Evolutionary conservation across 768 basidiomycete species (phyloP).

Genomic region (Dioszegia hungarica): DNA sequence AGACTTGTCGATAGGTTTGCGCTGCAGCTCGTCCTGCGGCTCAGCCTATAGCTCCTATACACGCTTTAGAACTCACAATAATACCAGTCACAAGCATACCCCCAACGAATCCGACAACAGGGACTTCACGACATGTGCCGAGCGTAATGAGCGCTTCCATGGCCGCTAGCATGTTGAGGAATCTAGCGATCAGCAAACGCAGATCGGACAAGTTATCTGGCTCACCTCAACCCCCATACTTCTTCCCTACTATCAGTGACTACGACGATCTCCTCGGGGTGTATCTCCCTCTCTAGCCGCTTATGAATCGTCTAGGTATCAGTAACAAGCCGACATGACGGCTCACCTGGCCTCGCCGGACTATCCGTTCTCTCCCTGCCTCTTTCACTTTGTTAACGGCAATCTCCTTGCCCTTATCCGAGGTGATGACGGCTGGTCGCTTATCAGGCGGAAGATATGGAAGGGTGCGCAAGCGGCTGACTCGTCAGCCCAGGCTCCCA

Average conservation of each 20-base stretch:
- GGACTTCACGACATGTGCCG: constrained; percentile 67
- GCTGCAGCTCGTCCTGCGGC: constrained; percentile 46
- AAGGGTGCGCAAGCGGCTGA: constrained; percentile 44
- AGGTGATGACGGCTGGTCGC: constrained; percentile 42
- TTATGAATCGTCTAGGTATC: constrained; percentile 69
- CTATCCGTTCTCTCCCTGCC: constrained; percentile 44
- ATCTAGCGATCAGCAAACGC: constrained; percentile 49
- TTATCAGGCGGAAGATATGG: constrained; percentile 38
- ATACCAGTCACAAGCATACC: constrained; percentile 65
- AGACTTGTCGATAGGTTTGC: constrained; percentile 28
- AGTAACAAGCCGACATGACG: background rate
- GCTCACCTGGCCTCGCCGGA: constrained; percentile 45
- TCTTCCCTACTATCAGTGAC: constrained; percentile 60
- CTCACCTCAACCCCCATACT: constrained; percentile 68
- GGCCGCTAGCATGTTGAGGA: constrained; percentile 67
- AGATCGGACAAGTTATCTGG: too few species aligned
- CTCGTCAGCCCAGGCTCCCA: background rate
- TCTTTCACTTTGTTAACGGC: constrained; percentile 43
- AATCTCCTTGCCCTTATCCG: constrained; percentile 43
- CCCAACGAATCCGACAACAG: constrained; percentile 71
- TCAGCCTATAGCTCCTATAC: too few species aligned
- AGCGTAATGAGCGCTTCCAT: constrained; percentile 55
- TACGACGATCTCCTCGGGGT: constrained; percentile 58
- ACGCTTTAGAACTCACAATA: constrained; percentile 56
- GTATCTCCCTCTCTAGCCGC: constrained; percentile 67